phyloP scores from a whole-genome alignment of 805 yeast species.

The Barnettozyma botsteinii region DNA sequence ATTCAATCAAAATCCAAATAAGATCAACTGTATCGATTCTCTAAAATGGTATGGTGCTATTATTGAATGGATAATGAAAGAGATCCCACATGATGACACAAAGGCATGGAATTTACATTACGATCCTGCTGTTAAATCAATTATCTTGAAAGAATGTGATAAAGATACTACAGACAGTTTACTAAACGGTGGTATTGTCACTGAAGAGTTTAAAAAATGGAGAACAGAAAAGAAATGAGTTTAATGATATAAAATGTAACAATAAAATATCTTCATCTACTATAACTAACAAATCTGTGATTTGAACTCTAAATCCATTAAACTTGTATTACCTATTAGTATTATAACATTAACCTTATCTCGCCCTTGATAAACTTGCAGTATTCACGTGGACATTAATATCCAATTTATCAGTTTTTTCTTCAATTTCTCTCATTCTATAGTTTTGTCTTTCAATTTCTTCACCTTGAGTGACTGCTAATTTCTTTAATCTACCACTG shows the following conservation, averaged over 20 bases:
- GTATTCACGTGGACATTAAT: slow-evolving; percentile 76
- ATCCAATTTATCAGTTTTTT: slow-evolving; percentile 79
- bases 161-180: slow-evolving; percentile 32
- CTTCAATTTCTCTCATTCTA: slow-evolving; percentile 70
- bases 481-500: slow-evolving; percentile 61
- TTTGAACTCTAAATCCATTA: too few species aligned
- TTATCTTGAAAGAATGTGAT: slow-evolving; percentile 44
- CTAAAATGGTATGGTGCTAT: slow-evolving; percentile 84
- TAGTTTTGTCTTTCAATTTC: slow-evolving; percentile 77
- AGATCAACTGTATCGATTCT: slow-evolving; percentile 69
- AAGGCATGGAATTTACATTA: slow-evolving; percentile 51
- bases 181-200: slow-evolving; percentile 38
- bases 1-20: slow-evolving; percentile 33
- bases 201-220: slow-evolving; percentile 50
- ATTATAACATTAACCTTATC: too few species aligned
- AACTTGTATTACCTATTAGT: too few species aligned
- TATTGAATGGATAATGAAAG: slow-evolving; percentile 65
- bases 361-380: slow-evolving; percentile 50
- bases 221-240: slow-evolving; percentile 26
- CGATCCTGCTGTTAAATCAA: slow-evolving; percentile 47
- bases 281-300: too few species aligned
- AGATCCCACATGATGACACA: slow-evolving; percentile 48
- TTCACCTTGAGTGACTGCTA: slow-evolving; percentile 66
- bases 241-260: not conserved
- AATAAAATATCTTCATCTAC: too few species aligned